Percentiles rank a stretch among this genome's conserved stretches.
Conservation (phyloP, 768 basidiomycete genomes). For the Boletus eberwhitei region DNA sequence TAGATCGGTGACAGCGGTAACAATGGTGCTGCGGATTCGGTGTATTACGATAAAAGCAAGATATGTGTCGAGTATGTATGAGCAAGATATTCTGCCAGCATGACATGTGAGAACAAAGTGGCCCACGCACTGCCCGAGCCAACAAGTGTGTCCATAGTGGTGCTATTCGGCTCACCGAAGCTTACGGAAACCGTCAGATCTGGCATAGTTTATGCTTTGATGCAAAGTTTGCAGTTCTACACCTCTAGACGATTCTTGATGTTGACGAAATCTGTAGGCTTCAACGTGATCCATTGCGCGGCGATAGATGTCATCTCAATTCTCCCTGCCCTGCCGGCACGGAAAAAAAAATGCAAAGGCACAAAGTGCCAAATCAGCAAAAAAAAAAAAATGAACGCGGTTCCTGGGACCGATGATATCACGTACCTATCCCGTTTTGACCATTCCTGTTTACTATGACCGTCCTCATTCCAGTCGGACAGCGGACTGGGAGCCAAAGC, state of each 20-base stretch:
- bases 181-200: conserved; percentile 16
- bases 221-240: background rate
- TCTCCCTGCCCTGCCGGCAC: conserved; percentile 46
- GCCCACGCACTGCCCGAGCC: conserved; percentile 3
- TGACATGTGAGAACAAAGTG: conserved; percentile 5
- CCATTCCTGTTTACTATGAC: conserved; percentile 54
- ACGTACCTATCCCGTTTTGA: conserved; percentile 49
- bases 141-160: background rate
- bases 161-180: conserved; percentile 1
- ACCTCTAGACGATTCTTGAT: conserved; percentile 56
- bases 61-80: background rate
- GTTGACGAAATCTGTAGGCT: conserved; percentile 48
- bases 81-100: background rate
- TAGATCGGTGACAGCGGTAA: background rate
- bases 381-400: background rate
- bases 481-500: conserved; percentile 34
- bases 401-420: conserved; percentile 22
- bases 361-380: conserved; percentile 8
- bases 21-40: background rate
- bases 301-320: conserved; percentile 51
- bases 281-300: conserved; percentile 47
- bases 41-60: conserved; percentile 16
- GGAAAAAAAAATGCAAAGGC: background rate
- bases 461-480: conserved; percentile 52
- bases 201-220: conserved; percentile 21